Conservation (phyloP, 352 stramenopile genomes). For the Globisporangium nagaii region DNA sequence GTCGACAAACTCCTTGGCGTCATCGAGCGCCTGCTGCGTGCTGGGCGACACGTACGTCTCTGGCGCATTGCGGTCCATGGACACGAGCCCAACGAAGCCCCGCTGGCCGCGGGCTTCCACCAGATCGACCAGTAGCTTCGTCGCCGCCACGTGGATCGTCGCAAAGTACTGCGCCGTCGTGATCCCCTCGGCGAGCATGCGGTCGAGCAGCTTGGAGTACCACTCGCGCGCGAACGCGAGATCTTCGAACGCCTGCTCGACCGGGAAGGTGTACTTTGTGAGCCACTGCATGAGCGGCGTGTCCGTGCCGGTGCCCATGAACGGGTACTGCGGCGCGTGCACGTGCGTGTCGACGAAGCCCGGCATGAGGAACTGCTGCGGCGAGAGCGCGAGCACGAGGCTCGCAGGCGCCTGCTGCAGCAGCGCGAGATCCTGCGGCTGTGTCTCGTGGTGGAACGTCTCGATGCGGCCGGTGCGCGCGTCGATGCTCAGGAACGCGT, state of each 20-base stretch:
- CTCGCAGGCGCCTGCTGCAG: neutral
- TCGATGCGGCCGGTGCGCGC: slow-evolving; percentile 26
- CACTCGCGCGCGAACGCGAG: slow-evolving; percentile 36
- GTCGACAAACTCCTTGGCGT: slow-evolving; percentile 75
- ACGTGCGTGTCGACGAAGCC: slow-evolving; percentile 90
- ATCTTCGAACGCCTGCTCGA: slow-evolving; percentile 70
- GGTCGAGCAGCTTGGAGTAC: slow-evolving; percentile 71
- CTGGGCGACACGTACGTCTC: slow-evolving; percentile 62
- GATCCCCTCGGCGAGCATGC: slow-evolving; percentile 72
- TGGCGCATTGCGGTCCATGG: slow-evolving; percentile 88
- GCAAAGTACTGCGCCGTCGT: slow-evolving; percentile 90
- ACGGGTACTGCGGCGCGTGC: slow-evolving; percentile 89
- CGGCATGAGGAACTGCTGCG: slow-evolving; percentile 72
- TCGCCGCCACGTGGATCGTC: slow-evolving; percentile 79
- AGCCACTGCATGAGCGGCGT: slow-evolving; percentile 90
- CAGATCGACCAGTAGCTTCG: slow-evolving; percentile 75
- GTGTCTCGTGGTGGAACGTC: slow-evolving; percentile 29
- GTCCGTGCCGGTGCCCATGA: slow-evolving; percentile 86
- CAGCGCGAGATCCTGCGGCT: slow-evolving; percentile 16
- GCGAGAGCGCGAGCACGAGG: slow-evolving; percentile 14
- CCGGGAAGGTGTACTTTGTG: slow-evolving; percentile 88
- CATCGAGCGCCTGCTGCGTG: slow-evolving; percentile 45
- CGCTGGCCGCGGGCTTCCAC: slow-evolving; percentile 61
- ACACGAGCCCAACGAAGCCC: slow-evolving; percentile 85
- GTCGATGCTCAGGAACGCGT: slow-evolving; percentile 43